Base-by-base conservation (phyloP, 768 basidiomycete species). In the Boletus tylopilopsis region DNA sequence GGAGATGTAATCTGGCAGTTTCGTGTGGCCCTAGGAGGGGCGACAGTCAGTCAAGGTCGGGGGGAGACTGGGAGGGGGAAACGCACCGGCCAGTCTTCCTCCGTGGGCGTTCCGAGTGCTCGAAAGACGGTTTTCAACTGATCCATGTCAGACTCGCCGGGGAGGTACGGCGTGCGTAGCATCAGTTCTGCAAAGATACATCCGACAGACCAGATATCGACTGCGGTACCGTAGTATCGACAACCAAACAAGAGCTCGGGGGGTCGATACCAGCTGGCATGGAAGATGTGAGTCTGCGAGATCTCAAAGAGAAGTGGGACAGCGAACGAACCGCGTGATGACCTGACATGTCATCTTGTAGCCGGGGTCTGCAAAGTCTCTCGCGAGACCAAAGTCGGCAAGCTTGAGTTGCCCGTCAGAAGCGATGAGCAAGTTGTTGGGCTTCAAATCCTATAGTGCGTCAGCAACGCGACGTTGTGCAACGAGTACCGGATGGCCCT, bases 271-370 rank as follows among this genome's bases (percentile, higher is more conserved):
- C 96, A 99, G 57, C 95, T 95, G 36, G n/a, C 22, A 15, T n/a
- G 4, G 8, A 32, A 44, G 36, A 23, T 40, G 54, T 41, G 33
- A 54, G 46, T 36, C 19, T 19, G 32, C 6, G 12, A 24, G 44
- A 19, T 51, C 9, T 23, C 29, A 11, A 18, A 19, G 12, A 15
- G 38, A n/a, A 54, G 43, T 32, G 54, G 51, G 30, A 34, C 35
- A 35, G 1, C 12, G 24, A 32, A 67, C 81, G 45, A 43, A 94
- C 93, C 93, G 78, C 16, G 96, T 99, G 70, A 99, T 97, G 53
- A 99, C 95, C 64, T 97, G 94, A 60, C 87, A 90, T 0, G 96
- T 97, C 96, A 99, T 98, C 69, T 92, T 93, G 63, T 87, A 86
- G 4, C 87, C 88, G 22, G 94, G 93, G 60, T 98, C 96, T 15